Conservation (phyloP, 2,329 filamentous ascomycete species). For the Diaporthe citrichinensis region DNA sequence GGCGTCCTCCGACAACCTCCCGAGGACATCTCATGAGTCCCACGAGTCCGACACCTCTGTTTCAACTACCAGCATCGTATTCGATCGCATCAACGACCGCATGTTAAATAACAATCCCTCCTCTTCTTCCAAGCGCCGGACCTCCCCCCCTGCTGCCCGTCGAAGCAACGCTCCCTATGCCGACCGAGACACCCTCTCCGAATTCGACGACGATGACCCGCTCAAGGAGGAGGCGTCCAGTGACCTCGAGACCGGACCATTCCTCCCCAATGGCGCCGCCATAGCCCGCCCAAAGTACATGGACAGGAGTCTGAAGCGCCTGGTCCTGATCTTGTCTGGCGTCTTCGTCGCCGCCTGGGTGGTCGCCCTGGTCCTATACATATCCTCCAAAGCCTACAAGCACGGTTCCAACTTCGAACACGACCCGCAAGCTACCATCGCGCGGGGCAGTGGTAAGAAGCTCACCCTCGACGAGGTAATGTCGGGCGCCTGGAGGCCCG, state of each 20-base stretch:
- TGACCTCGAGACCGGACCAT: slow-evolving; percentile 68
- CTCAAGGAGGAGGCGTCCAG: slow-evolving; percentile 59
- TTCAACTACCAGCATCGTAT: slow-evolving; percentile 87
- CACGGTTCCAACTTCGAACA: slow-evolving; percentile 74
- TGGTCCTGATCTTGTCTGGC: slow-evolving; percentile 72
- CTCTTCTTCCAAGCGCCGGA: slow-evolving; percentile 43
- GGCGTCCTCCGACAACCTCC: slow-evolving; percentile 37
- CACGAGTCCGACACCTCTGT: slow-evolving; percentile 78
- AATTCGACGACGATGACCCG: slow-evolving; percentile 61
- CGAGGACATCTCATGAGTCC: slow-evolving; percentile 52
- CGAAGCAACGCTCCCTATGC: slow-evolving; percentile 42
- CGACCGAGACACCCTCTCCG: slow-evolving; percentile 50
- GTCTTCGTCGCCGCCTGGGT: slow-evolving; percentile 78
- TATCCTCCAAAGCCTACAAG: slow-evolving; percentile 76
- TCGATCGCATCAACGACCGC: slow-evolving; percentile 79
- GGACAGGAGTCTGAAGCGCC: slow-evolving; percentile 75
- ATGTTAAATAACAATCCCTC: slow-evolving; percentile 47
- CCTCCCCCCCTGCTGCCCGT: slow-evolving; percentile 37
- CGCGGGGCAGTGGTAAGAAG: slow-evolving; percentile 76
- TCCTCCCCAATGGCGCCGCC: slow-evolving; percentile 58
- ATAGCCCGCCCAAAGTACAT: slow-evolving; percentile 65
- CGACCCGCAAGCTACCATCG: slow-evolving; percentile 75
- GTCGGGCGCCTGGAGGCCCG: slow-evolving; percentile 74
- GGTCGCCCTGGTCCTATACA: slow-evolving; percentile 75
- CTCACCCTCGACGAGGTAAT: slow-evolving; percentile 81